Evolutionary conservation across 2,329 filamentous ascomycete genomes (phyloP), one percentile per base, ranked within the genome.

Genomic region (Colletotrichum sp.): DNA sequence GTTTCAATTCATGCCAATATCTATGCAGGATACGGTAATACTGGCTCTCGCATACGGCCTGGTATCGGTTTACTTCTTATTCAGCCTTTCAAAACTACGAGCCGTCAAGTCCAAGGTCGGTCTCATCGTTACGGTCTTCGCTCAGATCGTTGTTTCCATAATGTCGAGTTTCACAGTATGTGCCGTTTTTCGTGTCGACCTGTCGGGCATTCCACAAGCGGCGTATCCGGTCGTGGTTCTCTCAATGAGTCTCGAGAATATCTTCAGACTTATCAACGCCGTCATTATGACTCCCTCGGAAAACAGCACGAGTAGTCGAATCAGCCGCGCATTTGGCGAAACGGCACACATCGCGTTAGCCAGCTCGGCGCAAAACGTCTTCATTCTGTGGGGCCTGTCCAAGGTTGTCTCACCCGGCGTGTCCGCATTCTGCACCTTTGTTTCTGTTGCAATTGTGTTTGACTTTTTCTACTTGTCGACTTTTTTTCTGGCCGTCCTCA

Each of bases 151-250:
- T 5, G 90, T 94, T 39, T 94, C 94, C 18, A 92, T 96, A 79
- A 88, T 95, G 84, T 94, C 94, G 6, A 96, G 94, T 83, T 95
- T 96, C 80, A 95, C 94, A 1, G 88, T 96, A 48, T 96, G 94
- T 80, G 94, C 94, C 39, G 88, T 95, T 61, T 89, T 95, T 77
- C 93, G 93, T 77, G 91, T 96, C 79, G 93, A 96, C 80, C 86
- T 96, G 18, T 94, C 93, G 12, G 92, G 91, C 78, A 93, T 96
- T 66, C 94, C 94, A 4, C 89, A 92, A 76, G 93, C 93, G 68
- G 92, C 92, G 43, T 96, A 96, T 81, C 94, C 94, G 0, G 89
- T 95, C 12, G 93, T 95, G n/a, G 91, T 96, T 10, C 88, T 96
- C 52, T 90, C 93, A 52, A 93, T 95, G 85, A 95, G 94, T 66